Evolutionary conservation across 257 asterid species (phyloP).

Genomic region (Nicotiana undulata): DNA sequence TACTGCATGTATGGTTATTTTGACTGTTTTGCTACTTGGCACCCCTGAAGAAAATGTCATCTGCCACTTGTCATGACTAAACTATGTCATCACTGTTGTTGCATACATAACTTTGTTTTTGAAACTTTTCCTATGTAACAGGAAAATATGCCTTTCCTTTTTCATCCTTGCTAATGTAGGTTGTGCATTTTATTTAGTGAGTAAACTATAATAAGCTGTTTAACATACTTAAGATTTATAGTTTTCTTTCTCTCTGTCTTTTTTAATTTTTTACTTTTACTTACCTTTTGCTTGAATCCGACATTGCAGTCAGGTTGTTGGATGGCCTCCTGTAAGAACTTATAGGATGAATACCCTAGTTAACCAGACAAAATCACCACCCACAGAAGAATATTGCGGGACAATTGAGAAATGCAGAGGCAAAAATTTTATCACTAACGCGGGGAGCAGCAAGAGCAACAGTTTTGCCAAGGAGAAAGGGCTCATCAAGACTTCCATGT

Average conservation of each 20-base stretch:
- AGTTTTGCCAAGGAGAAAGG: slow-evolving; percentile 25
- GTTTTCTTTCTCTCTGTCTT: not conserved
- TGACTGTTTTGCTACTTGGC: not conserved
- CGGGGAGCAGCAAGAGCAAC: slow-evolving; percentile 20
- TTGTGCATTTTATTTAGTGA: not conserved
- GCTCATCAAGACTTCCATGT: slow-evolving; percentile 35
- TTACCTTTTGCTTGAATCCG: slow-evolving; percentile 1
- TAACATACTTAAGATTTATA: not conserved
- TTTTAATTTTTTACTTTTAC: not conserved
- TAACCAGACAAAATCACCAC: slow-evolving; percentile 26
- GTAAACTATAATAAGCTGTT: not conserved
- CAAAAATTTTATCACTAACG: slow-evolving; percentile 13
- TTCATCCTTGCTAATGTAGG: not conserved
- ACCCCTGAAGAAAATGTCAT: not conserved
- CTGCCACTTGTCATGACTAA: not conserved
- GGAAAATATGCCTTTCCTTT: not conserved
- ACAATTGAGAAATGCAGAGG: slow-evolving; percentile 33
- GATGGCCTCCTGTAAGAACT: slow-evolving; percentile 49
- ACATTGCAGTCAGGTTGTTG: slow-evolving; percentile 43
- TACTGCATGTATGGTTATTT: no score
- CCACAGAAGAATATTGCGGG: slow-evolving; percentile 20
- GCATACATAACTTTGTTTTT: not conserved
- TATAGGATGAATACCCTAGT: slow-evolving; percentile 35
- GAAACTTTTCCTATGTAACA: not conserved
- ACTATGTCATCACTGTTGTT: not conserved